These are phyloP conservation scores for Phellopilus nigrolimitatus DNA, from an alignment of 1,284 basidiomycete species.

Conservation along the genomic window DNA sequence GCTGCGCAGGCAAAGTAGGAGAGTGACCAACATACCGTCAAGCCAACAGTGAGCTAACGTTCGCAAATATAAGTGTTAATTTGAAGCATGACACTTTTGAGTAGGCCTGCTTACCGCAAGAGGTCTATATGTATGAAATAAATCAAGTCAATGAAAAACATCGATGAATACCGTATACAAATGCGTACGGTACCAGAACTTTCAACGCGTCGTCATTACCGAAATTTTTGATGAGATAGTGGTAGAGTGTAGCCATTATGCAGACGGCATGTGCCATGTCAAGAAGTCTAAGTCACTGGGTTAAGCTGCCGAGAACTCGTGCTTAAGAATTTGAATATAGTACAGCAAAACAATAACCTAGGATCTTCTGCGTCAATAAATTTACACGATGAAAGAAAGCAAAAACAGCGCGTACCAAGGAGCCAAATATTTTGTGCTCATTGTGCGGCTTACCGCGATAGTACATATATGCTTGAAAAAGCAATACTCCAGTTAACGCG, in stretches of 20 bases:
- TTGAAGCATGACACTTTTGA: not conserved
- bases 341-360: conserved; percentile 7
- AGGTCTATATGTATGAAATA: not conserved
- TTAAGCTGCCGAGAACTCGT: no score
- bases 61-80: no score
- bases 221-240: conserved; percentile 17
- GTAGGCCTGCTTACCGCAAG: conserved; percentile 5
- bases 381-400: not conserved
- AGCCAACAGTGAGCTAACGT: conserved; percentile 16
- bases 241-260: conserved; percentile 18
- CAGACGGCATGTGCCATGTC: conserved; percentile 17
- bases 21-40: conserved; percentile 6
- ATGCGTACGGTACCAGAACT: conserved; percentile 11
- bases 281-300: conserved; percentile 1
- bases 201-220: conserved; percentile 15
- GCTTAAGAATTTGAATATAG: no score
- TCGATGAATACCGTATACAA: not conserved
- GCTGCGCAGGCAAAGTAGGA: not conserved
- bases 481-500: conserved; percentile 16
- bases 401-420: conserved; percentile 4
- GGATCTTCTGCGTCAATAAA: not conserved
- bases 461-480: conserved; percentile 18
- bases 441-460: conserved; percentile 9
- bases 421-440: conserved; percentile 5
- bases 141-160: not conserved